Percentiles rank a stretch among this genome's conserved stretches.
Evolutionary conservation across 306 rosid species (phyloP).

Genomic region (Crataegus laevigata): DNA sequence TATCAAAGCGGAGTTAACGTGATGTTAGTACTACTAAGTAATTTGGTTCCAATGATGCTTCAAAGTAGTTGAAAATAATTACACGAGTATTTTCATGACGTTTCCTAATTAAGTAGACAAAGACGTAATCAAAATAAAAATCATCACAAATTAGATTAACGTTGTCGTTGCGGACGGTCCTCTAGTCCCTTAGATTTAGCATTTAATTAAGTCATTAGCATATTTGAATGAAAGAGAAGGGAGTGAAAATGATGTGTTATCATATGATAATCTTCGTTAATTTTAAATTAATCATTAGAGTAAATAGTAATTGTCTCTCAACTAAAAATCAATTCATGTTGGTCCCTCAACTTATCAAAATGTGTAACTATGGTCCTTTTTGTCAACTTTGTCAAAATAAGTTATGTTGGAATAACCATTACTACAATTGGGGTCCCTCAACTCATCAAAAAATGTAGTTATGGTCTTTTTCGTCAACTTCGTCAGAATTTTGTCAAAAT

Average conservation of each 20-base stretch:
- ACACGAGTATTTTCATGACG: not conserved
- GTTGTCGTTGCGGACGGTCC: not conserved
- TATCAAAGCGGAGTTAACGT: not conserved
- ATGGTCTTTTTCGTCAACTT: no score
- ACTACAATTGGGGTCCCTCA: no score
- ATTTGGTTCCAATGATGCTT: not conserved
- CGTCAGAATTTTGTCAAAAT: no score
- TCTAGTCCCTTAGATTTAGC: not conserved
- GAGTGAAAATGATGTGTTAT: not conserved
- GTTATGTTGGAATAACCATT: no score
- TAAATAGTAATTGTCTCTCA: no score
- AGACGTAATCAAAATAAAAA: not conserved
- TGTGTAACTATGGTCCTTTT: rapidly evolving
- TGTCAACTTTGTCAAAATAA: no score
- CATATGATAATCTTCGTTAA: not conserved
- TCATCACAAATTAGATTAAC: not conserved
- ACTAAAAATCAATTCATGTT: no score
- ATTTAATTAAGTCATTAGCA: not conserved
- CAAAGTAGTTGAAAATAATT: not conserved
- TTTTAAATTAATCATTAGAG: no score
- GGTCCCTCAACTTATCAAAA: no score
- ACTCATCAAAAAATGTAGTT: no score
- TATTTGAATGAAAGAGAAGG: not conserved
- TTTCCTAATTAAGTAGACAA: not conserved
- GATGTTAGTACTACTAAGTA: not conserved